phyloP scores from a whole-genome alignment of 2,329 filamentous ascomycete species.

The Venturiaceae sp. region DNA sequence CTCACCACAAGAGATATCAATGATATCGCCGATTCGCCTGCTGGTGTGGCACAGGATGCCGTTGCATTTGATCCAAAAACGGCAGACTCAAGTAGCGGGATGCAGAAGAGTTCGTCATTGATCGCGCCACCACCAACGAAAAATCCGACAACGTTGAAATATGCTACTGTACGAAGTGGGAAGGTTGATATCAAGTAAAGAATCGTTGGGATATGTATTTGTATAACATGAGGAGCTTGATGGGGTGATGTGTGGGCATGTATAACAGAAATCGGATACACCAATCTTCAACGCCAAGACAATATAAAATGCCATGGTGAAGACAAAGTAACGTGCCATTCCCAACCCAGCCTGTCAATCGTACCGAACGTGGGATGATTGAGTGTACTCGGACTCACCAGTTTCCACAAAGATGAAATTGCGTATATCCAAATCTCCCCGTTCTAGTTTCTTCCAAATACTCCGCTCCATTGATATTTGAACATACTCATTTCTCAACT shows the following conservation, averaged over 20 bases:
- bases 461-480: too few relatives aligned
- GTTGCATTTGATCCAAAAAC: slow-evolving; percentile 20
- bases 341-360: too few relatives aligned
- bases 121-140: not conserved
- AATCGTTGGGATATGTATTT: not conserved
- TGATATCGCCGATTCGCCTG: slow-evolving; percentile 76
- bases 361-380: too few relatives aligned
- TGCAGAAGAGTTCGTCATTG: not conserved
- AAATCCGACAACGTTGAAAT: slow-evolving; percentile 4
- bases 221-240: not conserved
- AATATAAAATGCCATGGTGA: too few relatives aligned
- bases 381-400: too few relatives aligned
- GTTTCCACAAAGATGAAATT: too few relatives aligned
- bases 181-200: slow-evolving; percentile 7
- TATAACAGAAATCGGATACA: not conserved
- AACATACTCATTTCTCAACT: too few relatives aligned
- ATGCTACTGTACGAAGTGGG: slow-evolving; percentile 3
- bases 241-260: not conserved
- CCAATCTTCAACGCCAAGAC: too few relatives aligned
- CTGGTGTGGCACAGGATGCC: slow-evolving; percentile 55
- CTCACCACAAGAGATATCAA: slow-evolving; percentile 73
- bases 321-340: too few relatives aligned
- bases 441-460: too few relatives aligned
- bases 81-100: not conserved
- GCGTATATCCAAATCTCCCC: too few relatives aligned